Evolutionary conservation across 1,284 basidiomycete species (phyloP).

Genomic region (Porodaedalea pini): DNA sequence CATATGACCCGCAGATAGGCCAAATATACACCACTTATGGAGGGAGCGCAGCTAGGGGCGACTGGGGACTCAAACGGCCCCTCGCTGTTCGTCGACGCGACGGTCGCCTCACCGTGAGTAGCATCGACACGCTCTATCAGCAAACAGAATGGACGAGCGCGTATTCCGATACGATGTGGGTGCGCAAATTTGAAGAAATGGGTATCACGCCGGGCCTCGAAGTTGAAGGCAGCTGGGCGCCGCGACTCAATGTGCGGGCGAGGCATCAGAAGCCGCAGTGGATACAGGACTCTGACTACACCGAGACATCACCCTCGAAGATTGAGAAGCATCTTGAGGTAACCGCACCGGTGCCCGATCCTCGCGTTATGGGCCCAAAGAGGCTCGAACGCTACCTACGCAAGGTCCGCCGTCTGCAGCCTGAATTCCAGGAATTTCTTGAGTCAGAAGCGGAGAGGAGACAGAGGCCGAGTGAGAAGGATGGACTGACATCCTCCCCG

Average conservation of each 20-base stretch:
- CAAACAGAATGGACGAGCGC: slow-evolving; percentile 73
- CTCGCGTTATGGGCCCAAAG: slow-evolving; percentile 35
- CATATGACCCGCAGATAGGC: slow-evolving; percentile 67
- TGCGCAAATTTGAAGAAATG: slow-evolving; percentile 63
- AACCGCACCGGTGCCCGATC: slow-evolving; percentile 27
- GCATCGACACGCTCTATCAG: slow-evolving; percentile 65
- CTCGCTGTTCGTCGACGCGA: slow-evolving; percentile 56
- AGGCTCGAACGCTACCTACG: slow-evolving; percentile 59
- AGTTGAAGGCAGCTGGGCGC: slow-evolving; percentile 32
- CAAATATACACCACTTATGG: slow-evolving; percentile 69
- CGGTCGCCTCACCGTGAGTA: slow-evolving; percentile 54
- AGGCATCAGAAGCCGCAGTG: slow-evolving; percentile 29
- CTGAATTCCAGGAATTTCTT: slow-evolving; percentile 50
- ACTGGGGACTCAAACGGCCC: slow-evolving; percentile 78
- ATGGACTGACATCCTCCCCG: background rate
- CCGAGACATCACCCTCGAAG: slow-evolving; percentile 39
- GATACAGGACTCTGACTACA: slow-evolving; percentile 51
- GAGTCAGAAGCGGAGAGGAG: slow-evolving; percentile 26
- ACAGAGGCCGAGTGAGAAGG: slow-evolving; percentile 9
- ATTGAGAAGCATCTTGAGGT: slow-evolving; percentile 15
- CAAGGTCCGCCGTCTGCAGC: slow-evolving; percentile 51
- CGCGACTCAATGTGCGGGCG: slow-evolving; percentile 31
- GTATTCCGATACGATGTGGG: slow-evolving; percentile 58
- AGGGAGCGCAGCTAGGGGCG: slow-evolving; percentile 65
- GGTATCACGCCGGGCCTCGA: slow-evolving; percentile 39